Conservation (phyloP, 2,329 filamentous ascomycete species). For the Apiospora marii region DNA sequence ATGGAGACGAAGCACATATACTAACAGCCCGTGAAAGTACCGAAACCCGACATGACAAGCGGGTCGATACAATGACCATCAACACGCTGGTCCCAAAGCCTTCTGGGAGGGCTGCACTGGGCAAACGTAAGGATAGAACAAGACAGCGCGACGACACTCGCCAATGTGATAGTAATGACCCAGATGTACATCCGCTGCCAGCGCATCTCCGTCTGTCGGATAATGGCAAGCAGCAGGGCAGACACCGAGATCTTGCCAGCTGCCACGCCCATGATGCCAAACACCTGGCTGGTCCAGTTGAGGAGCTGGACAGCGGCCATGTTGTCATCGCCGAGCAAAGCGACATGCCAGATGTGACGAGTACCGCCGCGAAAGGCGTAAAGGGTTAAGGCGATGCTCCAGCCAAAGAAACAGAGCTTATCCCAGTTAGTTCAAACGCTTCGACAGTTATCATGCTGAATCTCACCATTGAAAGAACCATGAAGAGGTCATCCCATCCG, state of each 20-base stretch:
- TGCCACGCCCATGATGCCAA: slow-evolving; percentile 21
- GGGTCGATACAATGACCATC: slow-evolving; percentile 13
- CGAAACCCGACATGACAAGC: not conserved
- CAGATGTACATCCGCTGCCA: slow-evolving; percentile 22
- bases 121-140: slow-evolving; percentile 8
- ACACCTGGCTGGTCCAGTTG: slow-evolving; percentile 21
- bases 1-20: too few species aligned
- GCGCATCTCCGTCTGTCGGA: not conserved
- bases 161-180: not conserved
- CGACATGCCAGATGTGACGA: slow-evolving; percentile 13
- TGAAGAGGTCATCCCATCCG: slow-evolving; percentile 4
- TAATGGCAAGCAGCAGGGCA: slow-evolving; percentile 11
- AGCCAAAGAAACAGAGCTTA: slow-evolving; percentile 10
- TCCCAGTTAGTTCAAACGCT: not conserved
- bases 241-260: slow-evolving; percentile 22
- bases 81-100: slow-evolving; percentile 19
- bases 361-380: slow-evolving; percentile 1
- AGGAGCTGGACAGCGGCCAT: not conserved
- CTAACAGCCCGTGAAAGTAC: slow-evolving; percentile 17
- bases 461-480: slow-evolving; percentile 3
- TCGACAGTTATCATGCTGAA: not conserved
- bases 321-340: not conserved
- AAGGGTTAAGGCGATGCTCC: slow-evolving; percentile 10
- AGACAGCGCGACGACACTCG: not conserved
- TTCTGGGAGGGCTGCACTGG: slow-evolving; percentile 10